Percentiles rank a stretch among this genome's conserved stretches.
These are phyloP conservation scores for Chaetothyriales sp. DNA, from an alignment of 2,329 filamentous ascomycete genomes.

Conservation along the genomic window DNA sequence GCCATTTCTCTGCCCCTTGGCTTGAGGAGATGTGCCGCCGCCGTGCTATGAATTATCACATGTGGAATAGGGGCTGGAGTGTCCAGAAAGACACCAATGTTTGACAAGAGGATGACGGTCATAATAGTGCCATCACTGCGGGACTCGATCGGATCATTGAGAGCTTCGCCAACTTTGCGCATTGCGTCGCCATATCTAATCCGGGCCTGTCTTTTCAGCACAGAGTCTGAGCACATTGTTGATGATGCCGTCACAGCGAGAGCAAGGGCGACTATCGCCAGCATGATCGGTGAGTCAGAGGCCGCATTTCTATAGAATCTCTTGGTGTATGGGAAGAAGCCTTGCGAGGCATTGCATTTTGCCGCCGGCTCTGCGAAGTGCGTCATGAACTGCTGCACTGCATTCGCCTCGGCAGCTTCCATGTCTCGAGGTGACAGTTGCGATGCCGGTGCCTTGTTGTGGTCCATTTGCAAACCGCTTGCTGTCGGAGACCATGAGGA, in stretches of 20 bases:
- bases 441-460: neutral
- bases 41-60: neutral
- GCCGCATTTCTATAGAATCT: neutral
- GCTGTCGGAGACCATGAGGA: neutral
- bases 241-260: neutral
- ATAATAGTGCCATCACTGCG: neutral
- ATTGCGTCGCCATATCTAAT: neutral
- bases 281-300: neutral
- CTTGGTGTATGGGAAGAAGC: neutral
- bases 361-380: neutral
- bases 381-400: neutral
- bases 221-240: neutral
- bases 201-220: neutral
- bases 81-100: neutral
- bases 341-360: neutral
- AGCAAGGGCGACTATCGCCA: neutral
- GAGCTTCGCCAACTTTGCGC: neutral
- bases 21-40: neutral
- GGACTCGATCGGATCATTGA: neutral
- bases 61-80: neutral
- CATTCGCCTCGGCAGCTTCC: neutral
- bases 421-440: neutral
- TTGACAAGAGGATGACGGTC: neutral
- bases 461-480: neutral
- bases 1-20: neutral